phyloP scores from a whole-genome alignment of 2,329 filamentous ascomycete genomes.

The Beauveria australis region DNA sequence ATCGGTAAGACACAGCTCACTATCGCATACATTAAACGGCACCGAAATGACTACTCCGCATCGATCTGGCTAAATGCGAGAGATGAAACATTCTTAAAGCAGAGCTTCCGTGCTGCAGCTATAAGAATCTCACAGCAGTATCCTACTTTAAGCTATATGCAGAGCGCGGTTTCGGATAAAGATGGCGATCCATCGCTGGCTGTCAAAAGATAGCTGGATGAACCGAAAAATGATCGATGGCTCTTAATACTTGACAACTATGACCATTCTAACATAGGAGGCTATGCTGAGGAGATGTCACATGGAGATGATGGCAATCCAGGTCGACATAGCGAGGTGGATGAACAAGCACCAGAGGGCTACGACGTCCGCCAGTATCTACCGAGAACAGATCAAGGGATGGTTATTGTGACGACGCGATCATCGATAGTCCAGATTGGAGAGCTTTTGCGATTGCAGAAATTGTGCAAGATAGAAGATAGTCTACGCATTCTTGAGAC shows the following conservation, averaged over 20 bases:
- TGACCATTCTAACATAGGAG: slow-evolving; percentile 24
- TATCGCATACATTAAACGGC: slow-evolving; percentile 25
- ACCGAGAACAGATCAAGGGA: slow-evolving; percentile 28
- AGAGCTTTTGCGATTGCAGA: slow-evolving; percentile 22
- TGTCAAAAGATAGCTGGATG: slow-evolving; percentile 30
- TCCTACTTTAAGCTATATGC: slow-evolving; percentile 17
- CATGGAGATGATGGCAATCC: neutral
- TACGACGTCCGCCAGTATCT: slow-evolving; percentile 26
- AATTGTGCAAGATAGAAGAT: slow-evolving; percentile 22
- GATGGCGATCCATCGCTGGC: slow-evolving; percentile 22
- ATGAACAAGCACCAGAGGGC: slow-evolving; percentile 3
- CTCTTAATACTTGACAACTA: slow-evolving; percentile 35
- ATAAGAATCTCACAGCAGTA: slow-evolving; percentile 21
- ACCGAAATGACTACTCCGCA: slow-evolving; percentile 28
- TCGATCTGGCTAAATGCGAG: slow-evolving; percentile 36
- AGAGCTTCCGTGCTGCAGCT: slow-evolving; percentile 24
- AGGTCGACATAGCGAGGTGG: neutral
- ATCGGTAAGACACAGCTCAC: slow-evolving; percentile 39
- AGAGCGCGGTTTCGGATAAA: slow-evolving; percentile 16
- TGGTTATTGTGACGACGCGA: slow-evolving; percentile 33
- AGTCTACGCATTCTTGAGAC: slow-evolving; percentile 24
- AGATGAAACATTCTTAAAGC: slow-evolving; percentile 26
- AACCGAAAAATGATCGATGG: slow-evolving; percentile 27
- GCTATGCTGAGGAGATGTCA: too few relatives aligned
- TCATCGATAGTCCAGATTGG: slow-evolving; percentile 18